phyloP scores from a whole-genome alignment of 2,329 filamentous ascomycete species.

The Fusarium sp. region DNA sequence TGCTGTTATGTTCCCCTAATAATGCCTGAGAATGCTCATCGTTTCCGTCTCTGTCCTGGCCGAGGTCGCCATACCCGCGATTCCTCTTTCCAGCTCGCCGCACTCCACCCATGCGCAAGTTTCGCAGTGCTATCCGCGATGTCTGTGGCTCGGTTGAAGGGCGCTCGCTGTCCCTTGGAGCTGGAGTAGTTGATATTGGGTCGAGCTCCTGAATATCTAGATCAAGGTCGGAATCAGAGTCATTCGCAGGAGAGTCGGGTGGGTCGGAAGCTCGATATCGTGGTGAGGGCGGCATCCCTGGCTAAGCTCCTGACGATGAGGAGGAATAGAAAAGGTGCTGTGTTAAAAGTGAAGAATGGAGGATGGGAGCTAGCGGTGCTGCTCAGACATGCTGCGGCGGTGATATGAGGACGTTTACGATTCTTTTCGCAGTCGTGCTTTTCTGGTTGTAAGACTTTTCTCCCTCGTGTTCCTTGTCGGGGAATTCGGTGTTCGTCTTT shows the following conservation, averaged over 20 bases:
- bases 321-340: slow-evolving; percentile 18
- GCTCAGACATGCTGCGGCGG: slow-evolving; percentile 38
- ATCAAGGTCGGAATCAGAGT: slow-evolving; percentile 79
- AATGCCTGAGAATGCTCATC: slow-evolving; percentile 74
- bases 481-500: not conserved
- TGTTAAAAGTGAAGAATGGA: slow-evolving; percentile 27
- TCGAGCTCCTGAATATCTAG: slow-evolving; percentile 83
- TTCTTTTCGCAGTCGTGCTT: not conserved
- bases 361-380: slow-evolving; percentile 29
- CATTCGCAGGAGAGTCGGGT: slow-evolving; percentile 70
- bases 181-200: slow-evolving; percentile 58
- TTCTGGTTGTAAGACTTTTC: not conserved
- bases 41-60: slow-evolving; percentile 61
- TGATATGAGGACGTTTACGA: not conserved
- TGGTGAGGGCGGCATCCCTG: slow-evolving; percentile 66
- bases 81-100: slow-evolving; percentile 63
- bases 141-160: slow-evolving; percentile 53
- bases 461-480: not conserved
- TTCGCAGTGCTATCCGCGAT: slow-evolving; percentile 74
- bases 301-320: slow-evolving; percentile 25
- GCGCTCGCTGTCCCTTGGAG: slow-evolving; percentile 43
- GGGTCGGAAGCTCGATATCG: slow-evolving; percentile 64
- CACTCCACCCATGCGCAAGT: slow-evolving; percentile 71
- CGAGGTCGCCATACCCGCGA: slow-evolving; percentile 68
- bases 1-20: slow-evolving; percentile 67